Evolutionary conservation across 768 basidiomycete genomes (phyloP).

Genomic region (Coprinopsis sp.): DNA sequence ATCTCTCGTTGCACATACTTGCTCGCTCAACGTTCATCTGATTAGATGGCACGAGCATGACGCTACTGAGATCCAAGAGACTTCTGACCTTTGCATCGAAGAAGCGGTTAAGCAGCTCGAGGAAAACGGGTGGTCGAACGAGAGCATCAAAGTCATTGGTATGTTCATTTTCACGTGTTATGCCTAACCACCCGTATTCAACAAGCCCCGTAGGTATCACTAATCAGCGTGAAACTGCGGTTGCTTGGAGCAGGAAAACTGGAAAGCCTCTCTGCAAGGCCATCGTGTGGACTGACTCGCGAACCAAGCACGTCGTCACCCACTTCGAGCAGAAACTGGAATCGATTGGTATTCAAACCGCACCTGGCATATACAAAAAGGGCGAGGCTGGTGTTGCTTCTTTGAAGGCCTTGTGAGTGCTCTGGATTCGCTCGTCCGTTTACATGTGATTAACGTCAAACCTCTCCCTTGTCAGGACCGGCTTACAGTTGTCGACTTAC

Average conservation of each 20-base stretch:
- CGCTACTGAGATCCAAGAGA: slow-evolving; percentile 71
- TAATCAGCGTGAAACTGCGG: slow-evolving; percentile 94
- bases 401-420: slow-evolving; percentile 61
- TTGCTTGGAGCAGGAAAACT: slow-evolving; percentile 87
- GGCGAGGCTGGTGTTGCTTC: slow-evolving; percentile 65
- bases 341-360: slow-evolving; percentile 69
- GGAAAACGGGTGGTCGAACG: slow-evolving; percentile 67
- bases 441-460: slow-evolving; percentile 9
- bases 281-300: slow-evolving; percentile 96
- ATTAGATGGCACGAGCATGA: slow-evolving; percentile 94
- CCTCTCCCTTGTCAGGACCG: slow-evolving; percentile 53
- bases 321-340: slow-evolving; percentile 70
- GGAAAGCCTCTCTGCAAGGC: slow-evolving; percentile 86
- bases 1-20: neutral
- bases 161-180: slow-evolving; percentile 27
- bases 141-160: slow-evolving; percentile 92
- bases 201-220: slow-evolving; percentile 65
- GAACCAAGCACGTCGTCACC: slow-evolving; percentile 83
- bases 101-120: slow-evolving; percentile 69
- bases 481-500: slow-evolving; percentile 94
- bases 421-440: slow-evolving; percentile 5
- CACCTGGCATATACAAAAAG: slow-evolving; percentile 60
- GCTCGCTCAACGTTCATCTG: neutral
- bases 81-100: slow-evolving; percentile 71
- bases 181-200: slow-evolving; percentile 7